Base-by-base conservation (phyloP, 345 rosid species). In the Sonneratia caseolaris region DNA sequence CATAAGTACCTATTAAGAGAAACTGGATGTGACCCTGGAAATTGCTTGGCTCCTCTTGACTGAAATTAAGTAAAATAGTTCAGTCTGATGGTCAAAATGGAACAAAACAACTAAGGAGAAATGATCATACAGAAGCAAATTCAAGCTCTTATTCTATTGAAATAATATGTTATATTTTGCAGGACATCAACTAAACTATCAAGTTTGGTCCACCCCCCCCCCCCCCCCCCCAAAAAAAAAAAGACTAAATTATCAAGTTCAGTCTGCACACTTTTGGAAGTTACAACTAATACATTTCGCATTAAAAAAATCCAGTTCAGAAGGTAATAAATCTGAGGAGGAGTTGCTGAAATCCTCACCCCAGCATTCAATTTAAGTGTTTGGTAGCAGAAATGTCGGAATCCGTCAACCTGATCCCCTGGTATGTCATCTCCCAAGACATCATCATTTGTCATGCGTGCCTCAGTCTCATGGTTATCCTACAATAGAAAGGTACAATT, bases 351-450 rank as follows among this genome's bases (percentile, higher is more conserved):
- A 15, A 36, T 37, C 32, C 84, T 62, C 81, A 90, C 97, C 79
- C 87, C 88, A 72, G 43, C 68, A 82, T 77, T 89, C 81, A 86
- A 78, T 74, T 87, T 86, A 66, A 95, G 87, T 40, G 80, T 79
- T 80, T 79, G 88, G 79, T 88, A 90, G 87, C 96, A 92, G 76
- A 85, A 86, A 1, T 69, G 78, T 42, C 88, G 87, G 75, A 87
- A 67, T 36, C 79, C 78, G 73, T 85, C 82, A 78, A 72, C 81
- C 87, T 92, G 99, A 71, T 92, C 96, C 47, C 68, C 56, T 74
- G 98, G 99, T 81, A 95, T 86, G 81, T 92, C 97, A 83, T 92
- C 99, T 24, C 99, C 99, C 76, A 95, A 79, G 75, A 92, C 75
- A 81, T 95, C 98, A 83, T 95, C 96, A 86, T 92, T 95, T 57